These are phyloP conservation scores for Nakazawaea populi DNA, from an alignment of 805 yeast genomes.

Conservation along the genomic window DNA sequence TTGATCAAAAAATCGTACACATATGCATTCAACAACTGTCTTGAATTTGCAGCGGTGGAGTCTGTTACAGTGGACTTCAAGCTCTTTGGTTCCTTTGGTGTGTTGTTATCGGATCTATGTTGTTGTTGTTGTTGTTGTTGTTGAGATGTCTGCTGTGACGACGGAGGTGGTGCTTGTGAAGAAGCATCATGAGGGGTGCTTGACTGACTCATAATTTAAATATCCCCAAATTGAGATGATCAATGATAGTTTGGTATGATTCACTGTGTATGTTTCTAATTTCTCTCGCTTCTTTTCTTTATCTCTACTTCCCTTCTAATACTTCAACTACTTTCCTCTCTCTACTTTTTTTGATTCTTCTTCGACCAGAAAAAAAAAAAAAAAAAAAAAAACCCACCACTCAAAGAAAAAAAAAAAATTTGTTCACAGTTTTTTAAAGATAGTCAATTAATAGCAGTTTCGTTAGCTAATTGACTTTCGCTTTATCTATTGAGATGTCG, in stretches of 20 bases:
- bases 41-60: slow-evolving; percentile 43
- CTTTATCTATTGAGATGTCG: no score
- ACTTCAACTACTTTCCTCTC: not conserved
- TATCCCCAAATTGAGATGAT: not conserved
- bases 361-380: not conserved
- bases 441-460: no score
- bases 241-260: not conserved
- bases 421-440: not conserved
- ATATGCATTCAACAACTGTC: slow-evolving; percentile 70
- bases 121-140: not conserved
- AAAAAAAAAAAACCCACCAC: not conserved
- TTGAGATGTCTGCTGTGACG: not conserved
- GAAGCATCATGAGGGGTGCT: slow-evolving; percentile 8
- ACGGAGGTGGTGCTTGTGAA: not conserved
- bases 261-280: not conserved
- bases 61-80: slow-evolving; percentile 27
- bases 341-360: not conserved
- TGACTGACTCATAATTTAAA: slow-evolving; percentile 8
- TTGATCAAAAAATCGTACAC: slow-evolving; percentile 81
- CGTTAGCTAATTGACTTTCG: no score
- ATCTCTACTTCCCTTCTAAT: not conserved
- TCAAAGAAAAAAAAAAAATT: no score
- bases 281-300: not conserved
- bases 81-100: slow-evolving; percentile 2
- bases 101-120: not conserved